phyloP scores from a whole-genome alignment of 2,329 filamentous ascomycete genomes.

The Aspergillus udagawae region DNA sequence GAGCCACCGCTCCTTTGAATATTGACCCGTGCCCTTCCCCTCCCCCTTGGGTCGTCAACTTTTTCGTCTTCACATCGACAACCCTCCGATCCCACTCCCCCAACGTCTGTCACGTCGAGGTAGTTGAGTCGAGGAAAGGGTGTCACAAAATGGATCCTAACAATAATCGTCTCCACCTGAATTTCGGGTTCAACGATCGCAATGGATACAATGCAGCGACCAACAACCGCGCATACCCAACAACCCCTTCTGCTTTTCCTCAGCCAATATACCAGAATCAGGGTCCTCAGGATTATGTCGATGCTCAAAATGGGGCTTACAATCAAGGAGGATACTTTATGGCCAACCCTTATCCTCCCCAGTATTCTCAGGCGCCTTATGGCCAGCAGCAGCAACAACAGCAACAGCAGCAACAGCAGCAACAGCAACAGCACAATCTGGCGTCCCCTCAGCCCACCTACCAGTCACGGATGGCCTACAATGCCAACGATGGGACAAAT shows the following conservation, averaged over 20 bases:
- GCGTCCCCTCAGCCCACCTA: conserved; percentile 55
- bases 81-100: conserved; percentile 8
- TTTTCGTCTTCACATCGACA: conserved; percentile 5
- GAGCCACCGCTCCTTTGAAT: conserved; percentile 28
- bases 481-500: conserved; percentile 77
- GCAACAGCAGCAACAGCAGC: conserved; percentile 15
- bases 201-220: conserved; percentile 54
- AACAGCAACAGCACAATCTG: conserved; percentile 37
- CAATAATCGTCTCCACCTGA: conserved; percentile 49
- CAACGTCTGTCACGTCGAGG: conserved; percentile 5
- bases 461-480: conserved; percentile 47
- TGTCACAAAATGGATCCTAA: conserved; percentile 47
- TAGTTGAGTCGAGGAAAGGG: conserved; percentile 44
- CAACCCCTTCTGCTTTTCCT: conserved; percentile 92
- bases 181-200: conserved; percentile 56
- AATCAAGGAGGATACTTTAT: conserved; percentile 57
- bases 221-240: conserved; percentile 70
- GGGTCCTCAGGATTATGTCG: conserved; percentile 58
- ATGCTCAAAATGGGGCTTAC: conserved; percentile 42
- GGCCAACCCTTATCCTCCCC: conserved; percentile 56
- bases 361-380: conserved; percentile 50
- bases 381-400: conserved; percentile 27
- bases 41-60: conserved; percentile 11
- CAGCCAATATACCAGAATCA: conserved; percentile 73
- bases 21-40: conserved; percentile 10